Evolutionary conservation across 495 filamentous ascomycete species (phyloP).

Genomic region (Neurospora terricola): DNA sequence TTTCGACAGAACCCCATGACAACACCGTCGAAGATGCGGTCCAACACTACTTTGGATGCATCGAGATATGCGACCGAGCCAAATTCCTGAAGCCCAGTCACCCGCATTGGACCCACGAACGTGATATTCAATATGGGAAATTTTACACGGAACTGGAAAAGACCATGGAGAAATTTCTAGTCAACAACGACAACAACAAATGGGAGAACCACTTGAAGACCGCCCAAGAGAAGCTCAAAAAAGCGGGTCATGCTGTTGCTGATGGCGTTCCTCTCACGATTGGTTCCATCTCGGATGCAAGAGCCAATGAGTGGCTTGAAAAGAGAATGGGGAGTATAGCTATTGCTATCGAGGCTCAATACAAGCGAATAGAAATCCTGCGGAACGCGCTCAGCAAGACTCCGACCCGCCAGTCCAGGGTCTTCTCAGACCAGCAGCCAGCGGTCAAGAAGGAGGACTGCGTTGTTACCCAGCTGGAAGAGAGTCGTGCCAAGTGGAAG

Average conservation of each 20-base stretch:
- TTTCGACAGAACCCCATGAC: slow-evolving; percentile 1
- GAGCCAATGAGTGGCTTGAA: not conserved
- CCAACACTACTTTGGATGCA: slow-evolving; percentile 25
- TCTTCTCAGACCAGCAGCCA: not conserved
- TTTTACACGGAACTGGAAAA: not conserved
- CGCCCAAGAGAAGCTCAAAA: not conserved
- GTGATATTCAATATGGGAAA: not conserved
- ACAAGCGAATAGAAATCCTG: slow-evolving; percentile 12
- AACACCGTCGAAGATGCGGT: slow-evolving; percentile 18
- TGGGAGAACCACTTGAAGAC: not conserved
- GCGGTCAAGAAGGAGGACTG: not conserved
- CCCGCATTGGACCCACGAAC: slow-evolving; percentile 13
- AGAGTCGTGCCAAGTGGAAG: not conserved
- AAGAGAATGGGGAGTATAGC: slow-evolving; percentile 13
- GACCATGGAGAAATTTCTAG: not conserved
- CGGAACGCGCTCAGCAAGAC: slow-evolving; percentile 8
- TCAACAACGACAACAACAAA: not conserved
- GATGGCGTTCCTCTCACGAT: not conserved
- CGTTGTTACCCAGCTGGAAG: not conserved
- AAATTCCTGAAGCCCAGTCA: slow-evolving; percentile 8
- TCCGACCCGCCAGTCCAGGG: not conserved
- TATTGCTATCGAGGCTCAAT: slow-evolving; percentile 8
- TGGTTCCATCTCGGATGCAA: not conserved
- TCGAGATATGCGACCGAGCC: slow-evolving; percentile 15
- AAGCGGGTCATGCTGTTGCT: not conserved